Percentiles rank a stretch among this genome's conserved stretches.
These are phyloP conservation scores for Arthrinium phaeospermum DNA, from an alignment of 2,329 filamentous ascomycete species.

Conservation along the genomic window DNA sequence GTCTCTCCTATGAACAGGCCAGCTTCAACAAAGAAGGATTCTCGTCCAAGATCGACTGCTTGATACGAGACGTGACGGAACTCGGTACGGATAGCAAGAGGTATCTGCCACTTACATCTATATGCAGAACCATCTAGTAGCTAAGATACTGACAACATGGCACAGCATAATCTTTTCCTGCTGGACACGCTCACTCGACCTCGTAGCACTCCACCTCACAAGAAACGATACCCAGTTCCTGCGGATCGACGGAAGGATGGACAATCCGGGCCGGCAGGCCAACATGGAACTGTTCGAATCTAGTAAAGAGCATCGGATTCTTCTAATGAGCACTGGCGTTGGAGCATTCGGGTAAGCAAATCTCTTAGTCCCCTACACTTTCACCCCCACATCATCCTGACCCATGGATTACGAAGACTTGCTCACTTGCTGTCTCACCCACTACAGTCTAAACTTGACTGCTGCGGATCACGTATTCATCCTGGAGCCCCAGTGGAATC, in stretches of 20 bases:
- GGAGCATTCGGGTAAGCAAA: neutral
- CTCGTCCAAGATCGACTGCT: too few relatives aligned
- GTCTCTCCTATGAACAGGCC: too few relatives aligned
- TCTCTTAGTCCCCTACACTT: too few relatives aligned
- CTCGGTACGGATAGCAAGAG: neutral
- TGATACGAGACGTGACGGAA: neutral
- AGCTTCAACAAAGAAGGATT: too few relatives aligned
- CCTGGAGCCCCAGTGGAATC: slow-evolving; percentile 23
- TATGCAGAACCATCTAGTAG: too few relatives aligned
- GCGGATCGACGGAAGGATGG: neutral
- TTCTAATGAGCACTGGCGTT: neutral
- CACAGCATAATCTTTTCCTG: neutral
- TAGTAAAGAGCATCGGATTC: neutral
- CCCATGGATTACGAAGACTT: too few relatives aligned
- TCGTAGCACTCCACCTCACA: neutral
- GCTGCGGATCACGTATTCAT: neutral
- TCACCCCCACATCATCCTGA: too few relatives aligned
- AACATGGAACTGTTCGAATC: neutral
- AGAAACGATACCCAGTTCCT: neutral
- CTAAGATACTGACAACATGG: neutral
- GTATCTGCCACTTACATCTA: too few relatives aligned
- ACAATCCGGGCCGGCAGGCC: neutral
- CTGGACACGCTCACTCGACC: neutral
- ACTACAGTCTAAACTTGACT: slow-evolving; percentile 17
- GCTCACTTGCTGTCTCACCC: neutral